A percentile compares a stretch with the other conserved stretches of the same genome.
phyloP scores from a whole-genome alignment of 2,329 filamentous ascomycete genomes.

The Sporothrix mexicana region DNA sequence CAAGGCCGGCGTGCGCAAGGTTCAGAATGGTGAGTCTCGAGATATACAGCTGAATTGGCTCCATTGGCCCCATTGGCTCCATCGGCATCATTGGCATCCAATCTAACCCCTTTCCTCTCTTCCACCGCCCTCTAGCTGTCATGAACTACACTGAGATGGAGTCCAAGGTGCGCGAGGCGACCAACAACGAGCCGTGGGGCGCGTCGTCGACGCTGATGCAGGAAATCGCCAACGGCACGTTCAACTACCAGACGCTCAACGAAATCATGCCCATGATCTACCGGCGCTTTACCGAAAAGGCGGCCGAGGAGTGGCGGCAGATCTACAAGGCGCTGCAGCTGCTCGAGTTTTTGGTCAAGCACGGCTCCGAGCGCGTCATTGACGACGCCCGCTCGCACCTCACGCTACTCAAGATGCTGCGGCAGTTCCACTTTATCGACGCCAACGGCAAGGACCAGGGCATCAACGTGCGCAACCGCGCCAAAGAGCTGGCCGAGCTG shows the following conservation, averaged over 20 bases:
- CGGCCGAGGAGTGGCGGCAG: constrained; percentile 97
- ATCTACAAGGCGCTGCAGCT: constrained; percentile 99
- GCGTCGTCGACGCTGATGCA: constrained; percentile 86
- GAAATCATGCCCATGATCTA: constrained; percentile 99
- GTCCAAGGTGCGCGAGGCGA: constrained; percentile 86
- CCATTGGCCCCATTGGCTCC: background rate
- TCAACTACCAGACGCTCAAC: constrained; percentile 97
- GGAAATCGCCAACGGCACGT: constrained; percentile 96
- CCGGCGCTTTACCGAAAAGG: constrained; percentile 97
- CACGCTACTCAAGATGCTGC: constrained; percentile 95
- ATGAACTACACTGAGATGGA: constrained; percentile 89
- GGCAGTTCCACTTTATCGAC: constrained; percentile 97
- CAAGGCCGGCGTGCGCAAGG: constrained; percentile 92
- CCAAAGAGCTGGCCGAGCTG: constrained; percentile 94
- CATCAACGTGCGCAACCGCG: constrained; percentile 94
- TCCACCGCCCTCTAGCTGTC: constrained; percentile 67
- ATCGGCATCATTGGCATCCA: too few species aligned
- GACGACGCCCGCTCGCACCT: constrained; percentile 96
- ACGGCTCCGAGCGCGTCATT: constrained; percentile 95
- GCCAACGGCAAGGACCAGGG: constrained; percentile 97
- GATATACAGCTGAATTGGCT: too few species aligned
- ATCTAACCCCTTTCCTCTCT: constrained; percentile 29
- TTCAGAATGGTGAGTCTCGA: constrained; percentile 82
- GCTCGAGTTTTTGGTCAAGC: constrained; percentile 93
- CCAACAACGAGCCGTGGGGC: constrained; percentile 99